Percentiles rank a stretch among this genome's conserved stretches.
Conservation (phyloP, 495 filamentous ascomycete genomes). For the Penicillium ochrochloron region DNA sequence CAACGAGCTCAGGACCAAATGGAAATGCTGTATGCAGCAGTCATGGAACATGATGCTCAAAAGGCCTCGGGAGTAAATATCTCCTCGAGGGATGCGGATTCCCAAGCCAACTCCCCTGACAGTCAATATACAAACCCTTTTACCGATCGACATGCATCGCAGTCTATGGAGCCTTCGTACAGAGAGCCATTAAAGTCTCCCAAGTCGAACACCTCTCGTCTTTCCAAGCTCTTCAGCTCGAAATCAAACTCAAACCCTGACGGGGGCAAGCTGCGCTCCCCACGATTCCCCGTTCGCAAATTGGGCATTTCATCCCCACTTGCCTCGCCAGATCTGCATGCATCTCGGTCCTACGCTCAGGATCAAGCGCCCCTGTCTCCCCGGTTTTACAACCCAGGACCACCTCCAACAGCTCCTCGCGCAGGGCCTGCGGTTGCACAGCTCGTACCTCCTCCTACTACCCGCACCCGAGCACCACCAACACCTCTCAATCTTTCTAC, state of each 20-base stretch:
- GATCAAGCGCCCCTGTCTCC: conserved; percentile 61
- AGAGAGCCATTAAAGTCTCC: conserved; percentile 31
- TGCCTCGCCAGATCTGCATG: conserved; percentile 50
- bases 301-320: conserved; percentile 63
- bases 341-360: conserved; percentile 49
- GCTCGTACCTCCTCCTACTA: conserved; percentile 27
- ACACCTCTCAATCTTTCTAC: conserved; percentile 42
- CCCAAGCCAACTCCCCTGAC: conserved; percentile 40
- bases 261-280: conserved; percentile 53
- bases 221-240: conserved; percentile 57
- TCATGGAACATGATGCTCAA: conserved; percentile 84
- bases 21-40: conserved; percentile 87
- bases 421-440: conserved; percentile 24
- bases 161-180: conserved; percentile 26
- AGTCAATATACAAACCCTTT: conserved; percentile 46
- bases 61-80: conserved; percentile 51
- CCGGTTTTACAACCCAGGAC: conserved; percentile 60
- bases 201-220: conserved; percentile 39
- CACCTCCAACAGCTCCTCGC: conserved; percentile 52
- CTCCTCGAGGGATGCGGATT: conserved; percentile 25
- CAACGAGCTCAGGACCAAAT: conserved; percentile 76
- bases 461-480: conserved; percentile 36
- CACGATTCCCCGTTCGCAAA: conserved; percentile 57
- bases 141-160: conserved; percentile 36
- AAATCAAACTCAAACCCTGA: conserved; percentile 60